Evolutionary conservation across 257 asterid genomes (phyloP), one percentile per base, ranked within the genome.

Genomic region (Capsicum baccatum): DNA sequence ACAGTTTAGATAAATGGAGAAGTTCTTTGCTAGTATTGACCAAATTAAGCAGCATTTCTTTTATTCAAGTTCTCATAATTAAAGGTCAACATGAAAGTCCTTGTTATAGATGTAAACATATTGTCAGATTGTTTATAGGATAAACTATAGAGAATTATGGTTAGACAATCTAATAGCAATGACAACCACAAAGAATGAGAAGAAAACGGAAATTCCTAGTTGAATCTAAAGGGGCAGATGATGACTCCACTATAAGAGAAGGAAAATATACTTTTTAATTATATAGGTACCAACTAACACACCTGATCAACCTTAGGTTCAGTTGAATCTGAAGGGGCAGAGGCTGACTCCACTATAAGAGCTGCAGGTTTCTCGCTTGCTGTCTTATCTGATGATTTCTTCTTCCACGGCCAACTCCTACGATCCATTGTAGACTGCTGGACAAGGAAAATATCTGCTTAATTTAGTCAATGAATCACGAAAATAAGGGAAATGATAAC

Each of bases 391-490:
- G 98, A 94, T 57, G 98, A 92, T 83, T 96, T 96, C 86, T 93
- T 96, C 97, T 96, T 96, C 99, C 99, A 96, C 1, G 98, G 99
- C 99, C 99, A 96, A 88, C 97, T 92, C 88, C 95, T 85, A 79
- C 86, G 92, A 83, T 96, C 98, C 99, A 96, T 96, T 76, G 79
- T 80, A 59, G 82, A 81, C 93, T 92, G 89, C 58, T 52, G 15
- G 15, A 76, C 8, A 52, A 52, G 63, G 48, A 26, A 74, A 76
- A 52, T 76, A 33, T 13, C 4, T 0, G 58, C 47, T 14, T 13
- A 74, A 76, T 26, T 52, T 26, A 76, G 81, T 76, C 13, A 52
- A 73, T 37, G 26, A 54, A 58, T 54, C 58, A 21, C 12, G 2
- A 47, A 19, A 50, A 50, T 37, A 33, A 52, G 37, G 48, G 84